phyloP scores from a whole-genome alignment of 371 early-diverging fungal genomes.

The Mucor irregularis region DNA sequence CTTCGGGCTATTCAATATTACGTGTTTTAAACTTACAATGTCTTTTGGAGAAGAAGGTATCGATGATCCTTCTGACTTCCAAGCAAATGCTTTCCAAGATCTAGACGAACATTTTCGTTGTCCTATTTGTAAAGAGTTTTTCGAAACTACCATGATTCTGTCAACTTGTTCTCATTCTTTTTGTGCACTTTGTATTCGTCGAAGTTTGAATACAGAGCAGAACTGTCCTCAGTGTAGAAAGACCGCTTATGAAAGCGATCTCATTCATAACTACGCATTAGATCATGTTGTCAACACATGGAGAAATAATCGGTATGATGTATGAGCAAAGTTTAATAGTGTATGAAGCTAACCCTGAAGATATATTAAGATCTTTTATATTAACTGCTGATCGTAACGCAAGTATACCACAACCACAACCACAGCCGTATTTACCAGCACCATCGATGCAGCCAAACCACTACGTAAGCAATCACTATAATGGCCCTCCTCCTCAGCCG shows the following conservation, averaged over 20 bases:
- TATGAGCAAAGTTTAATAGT: background rate
- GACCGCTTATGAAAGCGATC: slow-evolving; percentile 27
- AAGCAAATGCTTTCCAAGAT: slow-evolving; percentile 28
- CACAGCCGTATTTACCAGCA: too few species aligned
- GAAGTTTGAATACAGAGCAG: slow-evolving; percentile 52
- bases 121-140: slow-evolving; percentile 71
- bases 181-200: slow-evolving; percentile 69
- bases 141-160: slow-evolving; percentile 55
- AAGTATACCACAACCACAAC: too few species aligned
- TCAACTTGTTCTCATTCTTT: slow-evolving; percentile 67
- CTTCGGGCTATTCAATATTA: too few species aligned
- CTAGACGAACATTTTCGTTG: slow-evolving; percentile 67
- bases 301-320: slow-evolving; percentile 15
- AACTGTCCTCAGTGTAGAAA: slow-evolving; percentile 63
- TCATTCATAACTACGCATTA: slow-evolving; percentile 43
- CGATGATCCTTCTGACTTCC: slow-evolving; percentile 37
- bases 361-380: too few species aligned
- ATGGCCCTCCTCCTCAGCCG: too few species aligned
- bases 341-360: too few species aligned
- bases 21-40: too few species aligned
- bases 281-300: slow-evolving; percentile 42
- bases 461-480: too few species aligned
- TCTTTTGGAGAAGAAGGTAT: too few species aligned
- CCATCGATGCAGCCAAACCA: too few species aligned
- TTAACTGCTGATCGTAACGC: too few species aligned